Evolutionary conservation across 1,284 basidiomycete genomes (phyloP).

Genomic region (Ustilago shanxiensis): DNA sequence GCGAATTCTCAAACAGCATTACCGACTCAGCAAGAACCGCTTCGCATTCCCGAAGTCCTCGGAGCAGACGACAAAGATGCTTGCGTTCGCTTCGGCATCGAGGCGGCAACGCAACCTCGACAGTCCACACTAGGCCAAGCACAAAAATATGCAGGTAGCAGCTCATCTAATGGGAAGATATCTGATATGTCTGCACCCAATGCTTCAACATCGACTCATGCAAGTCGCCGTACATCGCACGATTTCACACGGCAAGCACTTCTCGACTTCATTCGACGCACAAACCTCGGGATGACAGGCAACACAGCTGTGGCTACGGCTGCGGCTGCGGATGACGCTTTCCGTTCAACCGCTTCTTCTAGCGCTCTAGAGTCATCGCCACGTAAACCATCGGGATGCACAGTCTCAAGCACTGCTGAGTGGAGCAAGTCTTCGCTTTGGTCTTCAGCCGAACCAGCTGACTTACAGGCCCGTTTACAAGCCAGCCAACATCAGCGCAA

Average conservation of each 20-base stretch:
- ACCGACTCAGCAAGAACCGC: neutral
- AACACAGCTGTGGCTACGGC: neutral
- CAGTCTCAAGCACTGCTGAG: neutral
- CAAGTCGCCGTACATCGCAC: slow-evolving; percentile 1
- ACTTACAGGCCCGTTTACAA: slow-evolving; percentile 22
- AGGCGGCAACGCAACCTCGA: neutral
- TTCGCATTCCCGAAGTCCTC: neutral
- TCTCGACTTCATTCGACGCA: slow-evolving; percentile 34
- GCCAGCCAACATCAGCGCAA: slow-evolving; percentile 29
- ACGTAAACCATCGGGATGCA: neutral
- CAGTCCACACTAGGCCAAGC: neutral
- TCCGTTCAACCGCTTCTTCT: neutral
- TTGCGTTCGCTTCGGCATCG: neutral
- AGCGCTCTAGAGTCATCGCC: neutral
- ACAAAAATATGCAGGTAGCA: neutral
- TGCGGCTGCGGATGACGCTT: too few relatives aligned
- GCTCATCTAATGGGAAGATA: neutral
- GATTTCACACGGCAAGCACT: slow-evolving; percentile 38
- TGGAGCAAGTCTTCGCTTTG: neutral
- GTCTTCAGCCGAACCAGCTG: slow-evolving; percentile 9
- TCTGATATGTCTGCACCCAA: neutral
- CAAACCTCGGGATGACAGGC: slow-evolving; percentile 19
- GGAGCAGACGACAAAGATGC: neutral
- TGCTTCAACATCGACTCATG: neutral
- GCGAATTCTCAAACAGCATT: slow-evolving; percentile 5